Conservation (phyloP, 1,284 basidiomycete genomes). For the Rhizoctonia solani region DNA sequence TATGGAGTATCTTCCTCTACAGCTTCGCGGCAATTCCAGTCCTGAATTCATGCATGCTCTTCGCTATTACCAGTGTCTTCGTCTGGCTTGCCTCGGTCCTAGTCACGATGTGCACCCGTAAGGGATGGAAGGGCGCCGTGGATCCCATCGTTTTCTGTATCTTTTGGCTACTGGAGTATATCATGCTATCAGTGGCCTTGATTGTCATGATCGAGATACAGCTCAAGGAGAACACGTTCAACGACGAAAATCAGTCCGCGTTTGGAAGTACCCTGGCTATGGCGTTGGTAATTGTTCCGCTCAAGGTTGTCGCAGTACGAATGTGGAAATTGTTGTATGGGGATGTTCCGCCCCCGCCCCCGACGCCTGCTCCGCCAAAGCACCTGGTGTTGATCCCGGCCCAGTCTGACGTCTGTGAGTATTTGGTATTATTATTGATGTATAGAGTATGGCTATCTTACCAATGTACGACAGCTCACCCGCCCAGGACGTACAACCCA, state of each 20-base stretch:
- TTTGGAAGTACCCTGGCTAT: slow-evolving; percentile 6
- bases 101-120: not conserved
- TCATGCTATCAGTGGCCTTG: not conserved
- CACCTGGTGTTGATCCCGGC: not conserved
- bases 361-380: not conserved
- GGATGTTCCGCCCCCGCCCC: not conserved
- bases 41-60: slow-evolving; percentile 9
- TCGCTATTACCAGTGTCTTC: not conserved
- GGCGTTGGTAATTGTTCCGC: not conserved
- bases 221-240: not conserved
- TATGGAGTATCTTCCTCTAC: not conserved
- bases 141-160: not conserved
- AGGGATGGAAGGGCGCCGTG: not conserved
- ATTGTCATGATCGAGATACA: not conserved
- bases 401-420: not conserved
- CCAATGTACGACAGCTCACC: not conserved
- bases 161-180: slow-evolving; percentile 6
- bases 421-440: not conserved
- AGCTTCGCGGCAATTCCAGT: not conserved
- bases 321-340: not conserved
- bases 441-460: not conserved
- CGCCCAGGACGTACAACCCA: too few relatives aligned
- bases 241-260: not conserved
- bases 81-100: not conserved
- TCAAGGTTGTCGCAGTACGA: not conserved